Conservation (phyloP, 768 basidiomycete species). For the Boletus coccyginus region DNA sequence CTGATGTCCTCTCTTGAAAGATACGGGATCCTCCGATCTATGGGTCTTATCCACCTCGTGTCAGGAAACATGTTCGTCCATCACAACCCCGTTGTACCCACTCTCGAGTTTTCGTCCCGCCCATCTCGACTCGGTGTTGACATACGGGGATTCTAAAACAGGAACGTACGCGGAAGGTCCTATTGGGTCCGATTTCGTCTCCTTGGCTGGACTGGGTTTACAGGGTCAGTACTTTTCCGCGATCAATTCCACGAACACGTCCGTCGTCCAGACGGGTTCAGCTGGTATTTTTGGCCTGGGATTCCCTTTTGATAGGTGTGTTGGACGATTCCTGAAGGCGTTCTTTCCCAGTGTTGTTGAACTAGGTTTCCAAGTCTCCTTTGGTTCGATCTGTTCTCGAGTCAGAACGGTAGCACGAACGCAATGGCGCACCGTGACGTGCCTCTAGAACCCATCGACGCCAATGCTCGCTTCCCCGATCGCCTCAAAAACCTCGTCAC, state of each 20-base stretch:
- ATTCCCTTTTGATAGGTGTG: constrained; percentile 69
- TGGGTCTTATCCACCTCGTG: constrained; percentile 70
- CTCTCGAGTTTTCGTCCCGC: constrained; percentile 45
- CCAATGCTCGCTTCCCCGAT: neutral
- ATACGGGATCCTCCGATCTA: constrained; percentile 76
- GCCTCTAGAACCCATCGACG: neutral
- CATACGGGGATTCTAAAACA: constrained; percentile 71
- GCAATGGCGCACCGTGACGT: neutral
- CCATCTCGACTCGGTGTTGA: constrained; percentile 45
- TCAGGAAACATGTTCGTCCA: constrained; percentile 37
- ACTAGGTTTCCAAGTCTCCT: constrained; percentile 38
- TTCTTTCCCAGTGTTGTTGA: neutral
- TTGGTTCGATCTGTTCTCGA: constrained; percentile 40
- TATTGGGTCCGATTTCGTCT: constrained; percentile 57
- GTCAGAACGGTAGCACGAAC: constrained; percentile 7
- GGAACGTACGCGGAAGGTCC: constrained; percentile 66
- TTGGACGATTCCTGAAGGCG: neutral
- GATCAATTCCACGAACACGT: constrained; percentile 68
- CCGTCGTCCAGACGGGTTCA: constrained; percentile 50
- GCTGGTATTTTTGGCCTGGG: constrained; percentile 75
- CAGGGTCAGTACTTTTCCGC: constrained; percentile 60
- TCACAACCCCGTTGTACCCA: constrained; percentile 46
- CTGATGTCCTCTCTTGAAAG: constrained; percentile 33
- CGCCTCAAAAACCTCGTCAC: constrained; percentile 11
- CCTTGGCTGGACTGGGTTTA: constrained; percentile 50